Percentiles rank a stretch among this genome's conserved stretches.
phyloP scores from a whole-genome alignment of 805 yeast species.

The Danielia oregonensis region DNA sequence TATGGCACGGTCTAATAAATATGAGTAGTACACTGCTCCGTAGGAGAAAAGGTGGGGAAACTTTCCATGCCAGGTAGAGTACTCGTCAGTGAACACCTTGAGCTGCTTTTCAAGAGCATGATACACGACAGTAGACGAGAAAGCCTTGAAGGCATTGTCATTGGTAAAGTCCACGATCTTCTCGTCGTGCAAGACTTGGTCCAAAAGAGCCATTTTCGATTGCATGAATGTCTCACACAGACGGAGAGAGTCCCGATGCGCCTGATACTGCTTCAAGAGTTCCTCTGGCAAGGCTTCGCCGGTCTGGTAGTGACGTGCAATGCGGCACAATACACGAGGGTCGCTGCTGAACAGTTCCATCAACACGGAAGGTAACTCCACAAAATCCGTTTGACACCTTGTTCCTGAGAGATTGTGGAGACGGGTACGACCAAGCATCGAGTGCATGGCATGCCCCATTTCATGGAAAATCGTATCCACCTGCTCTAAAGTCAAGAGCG shows the following conservation, averaged over 20 bases:
- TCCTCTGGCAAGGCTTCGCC: conserved; percentile 54
- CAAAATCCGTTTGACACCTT: conserved; percentile 93
- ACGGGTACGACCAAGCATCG: conserved; percentile 90
- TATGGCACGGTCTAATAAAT: conserved; percentile 86
- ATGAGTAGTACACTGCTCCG: conserved; percentile 92
- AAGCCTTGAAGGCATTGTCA: conserved; percentile 7
- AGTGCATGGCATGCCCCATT: conserved; percentile 98
- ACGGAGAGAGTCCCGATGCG: conserved; percentile 50
- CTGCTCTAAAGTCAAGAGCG: conserved; percentile 67
- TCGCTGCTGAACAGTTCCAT: conserved; percentile 93
- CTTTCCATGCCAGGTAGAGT: conserved; percentile 88
- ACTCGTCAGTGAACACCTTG: conserved; percentile 60
- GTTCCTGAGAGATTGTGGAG: conserved; percentile 94
- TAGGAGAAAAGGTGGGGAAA: conserved; percentile 92
- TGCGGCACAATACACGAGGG: conserved; percentile 65
- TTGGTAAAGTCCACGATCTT: conserved; percentile 32
- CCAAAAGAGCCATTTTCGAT: conserved; percentile 84
- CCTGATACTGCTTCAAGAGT: conserved; percentile 48
- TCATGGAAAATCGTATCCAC: conserved; percentile 95
- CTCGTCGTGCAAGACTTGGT: conserved; percentile 67
- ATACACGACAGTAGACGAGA: conserved; percentile 57
- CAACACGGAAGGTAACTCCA: conserved; percentile 91
- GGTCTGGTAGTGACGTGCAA: conserved; percentile 71
- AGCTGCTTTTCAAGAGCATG: conserved; percentile 60
- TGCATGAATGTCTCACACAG: conserved; percentile 81